A percentile compares a stretch with the other conserved stretches of the same genome.
Evolutionary conservation across 1,139 yeast genomes (phyloP).

Genomic region (Taiozyma onychis): DNA sequence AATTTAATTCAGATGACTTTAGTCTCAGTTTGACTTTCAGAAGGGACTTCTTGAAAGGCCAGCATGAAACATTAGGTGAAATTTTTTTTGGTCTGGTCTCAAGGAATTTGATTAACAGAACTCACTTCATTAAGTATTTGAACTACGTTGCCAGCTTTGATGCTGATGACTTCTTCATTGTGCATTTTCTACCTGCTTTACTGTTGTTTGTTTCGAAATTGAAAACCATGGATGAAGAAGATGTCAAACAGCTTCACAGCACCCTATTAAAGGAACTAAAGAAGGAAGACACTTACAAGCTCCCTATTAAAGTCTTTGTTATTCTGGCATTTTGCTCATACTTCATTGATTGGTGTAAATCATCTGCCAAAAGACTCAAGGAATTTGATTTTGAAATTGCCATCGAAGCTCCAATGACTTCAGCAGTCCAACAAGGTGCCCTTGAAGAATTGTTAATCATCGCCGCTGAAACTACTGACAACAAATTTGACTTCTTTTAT

Average conservation of each 20-base stretch:
- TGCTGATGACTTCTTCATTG: constrained; percentile 54
- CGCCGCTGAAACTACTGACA: constrained; percentile 59
- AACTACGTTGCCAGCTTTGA: constrained; percentile 38
- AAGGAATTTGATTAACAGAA: constrained; percentile 32
- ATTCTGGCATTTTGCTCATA: constrained; percentile 55
- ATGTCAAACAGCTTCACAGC: constrained; percentile 32
- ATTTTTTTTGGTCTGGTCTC: constrained; percentile 48
- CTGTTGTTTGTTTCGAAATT: constrained; percentile 38
- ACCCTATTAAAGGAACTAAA: constrained; percentile 27
- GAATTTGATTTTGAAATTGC: constrained; percentile 38
- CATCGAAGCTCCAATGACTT: constrained; percentile 45
- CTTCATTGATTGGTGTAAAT: constrained; percentile 69
- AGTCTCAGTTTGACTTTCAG: constrained; percentile 52
- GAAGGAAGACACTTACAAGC: constrained; percentile 37
- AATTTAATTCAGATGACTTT: constrained; percentile 38
- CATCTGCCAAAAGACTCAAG: constrained; percentile 34
- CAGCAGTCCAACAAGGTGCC: constrained; percentile 62
- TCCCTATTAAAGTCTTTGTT: constrained; percentile 55
- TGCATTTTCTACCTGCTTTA: constrained; percentile 65
- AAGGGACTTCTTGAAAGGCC: constrained; percentile 54
- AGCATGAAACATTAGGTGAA: constrained; percentile 71
- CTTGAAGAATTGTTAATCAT: constrained; percentile 70
- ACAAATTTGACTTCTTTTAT: constrained; percentile 42
- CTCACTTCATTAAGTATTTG: constrained; percentile 37
- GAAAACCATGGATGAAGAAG: constrained; percentile 26